Evolutionary conservation across 1,284 basidiomycete genomes (phyloP).

Genomic region (Trichosporon ovoides): DNA sequence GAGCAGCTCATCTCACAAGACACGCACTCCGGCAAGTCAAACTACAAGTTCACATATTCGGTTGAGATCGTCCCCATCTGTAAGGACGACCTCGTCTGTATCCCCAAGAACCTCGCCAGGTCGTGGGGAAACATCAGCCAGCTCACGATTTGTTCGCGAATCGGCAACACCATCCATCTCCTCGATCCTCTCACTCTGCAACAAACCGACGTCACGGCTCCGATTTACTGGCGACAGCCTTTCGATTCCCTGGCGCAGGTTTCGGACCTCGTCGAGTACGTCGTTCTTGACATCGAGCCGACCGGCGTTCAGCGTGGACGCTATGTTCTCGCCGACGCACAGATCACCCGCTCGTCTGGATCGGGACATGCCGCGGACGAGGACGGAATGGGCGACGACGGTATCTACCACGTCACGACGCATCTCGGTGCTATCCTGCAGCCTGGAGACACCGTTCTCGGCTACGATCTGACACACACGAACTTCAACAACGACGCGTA

Average conservation of each 20-base stretch:
- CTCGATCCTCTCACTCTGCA: slow-evolving; percentile 85
- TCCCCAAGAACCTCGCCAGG: slow-evolving; percentile 76
- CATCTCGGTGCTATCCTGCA: slow-evolving; percentile 93
- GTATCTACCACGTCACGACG: slow-evolving; percentile 92
- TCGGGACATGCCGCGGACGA: slow-evolving; percentile 47
- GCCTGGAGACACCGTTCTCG: slow-evolving; percentile 87
- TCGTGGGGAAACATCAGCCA: slow-evolving; percentile 80
- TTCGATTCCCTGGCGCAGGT: slow-evolving; percentile 77
- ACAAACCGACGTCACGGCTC: slow-evolving; percentile 69
- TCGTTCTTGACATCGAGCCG: slow-evolving; percentile 89
- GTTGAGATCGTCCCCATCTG: slow-evolving; percentile 96
- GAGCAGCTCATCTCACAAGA: slow-evolving; percentile 91
- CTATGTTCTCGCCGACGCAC: slow-evolving; percentile 84
- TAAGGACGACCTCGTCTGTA: slow-evolving; percentile 93
- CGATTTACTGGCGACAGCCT: slow-evolving; percentile 85
- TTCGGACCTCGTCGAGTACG: slow-evolving; percentile 87
- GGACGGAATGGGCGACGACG: slow-evolving; percentile 55
- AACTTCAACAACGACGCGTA: slow-evolving; percentile 93
- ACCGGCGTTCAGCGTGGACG: slow-evolving; percentile 65
- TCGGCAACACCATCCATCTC: slow-evolving; percentile 86
- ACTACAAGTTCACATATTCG: slow-evolving; percentile 97
- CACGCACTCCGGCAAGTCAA: slow-evolving; percentile 85
- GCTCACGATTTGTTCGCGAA: slow-evolving; percentile 78
- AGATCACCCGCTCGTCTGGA: slow-evolving; percentile 77
- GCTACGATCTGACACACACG: slow-evolving; percentile 78